A percentile compares a stretch with the other conserved stretches of the same genome.
Conservation (phyloP, 148 eudicot species). For the Pouteria glomerata region DNA sequence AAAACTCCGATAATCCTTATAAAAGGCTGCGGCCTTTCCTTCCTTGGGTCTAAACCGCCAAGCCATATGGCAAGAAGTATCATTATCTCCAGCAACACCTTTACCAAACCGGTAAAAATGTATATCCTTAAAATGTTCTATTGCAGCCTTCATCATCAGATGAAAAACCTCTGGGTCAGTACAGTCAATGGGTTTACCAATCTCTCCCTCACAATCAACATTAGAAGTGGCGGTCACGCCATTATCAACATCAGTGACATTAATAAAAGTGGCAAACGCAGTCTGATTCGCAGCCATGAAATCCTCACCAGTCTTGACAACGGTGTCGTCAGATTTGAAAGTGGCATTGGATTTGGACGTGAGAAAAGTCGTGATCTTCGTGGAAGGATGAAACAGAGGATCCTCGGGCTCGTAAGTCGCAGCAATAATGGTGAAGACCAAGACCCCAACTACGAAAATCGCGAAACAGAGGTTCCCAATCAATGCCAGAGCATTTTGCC, state of each 20-base stretch:
- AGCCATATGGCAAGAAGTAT: slow-evolving; percentile 85
- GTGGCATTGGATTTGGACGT: slow-evolving; percentile 69
- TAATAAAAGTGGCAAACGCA: slow-evolving; percentile 53
- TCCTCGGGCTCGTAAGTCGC: slow-evolving; percentile 84
- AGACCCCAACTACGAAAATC: slow-evolving; percentile 63
- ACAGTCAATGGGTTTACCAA: slow-evolving; percentile 75
- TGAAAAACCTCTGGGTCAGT: slow-evolving; percentile 78
- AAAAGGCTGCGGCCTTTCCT: slow-evolving; percentile 65
- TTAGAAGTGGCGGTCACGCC: slow-evolving; percentile 16
- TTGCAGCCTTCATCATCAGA: slow-evolving; percentile 84
- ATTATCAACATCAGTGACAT: slow-evolving; percentile 56
- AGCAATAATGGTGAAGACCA: slow-evolving; percentile 78
- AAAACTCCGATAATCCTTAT: slow-evolving; percentile 83
- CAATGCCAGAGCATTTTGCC: slow-evolving; percentile 69
- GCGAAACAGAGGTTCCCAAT: slow-evolving; percentile 76
- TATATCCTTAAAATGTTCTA: slow-evolving; percentile 76
- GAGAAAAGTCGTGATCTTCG: slow-evolving; percentile 70
- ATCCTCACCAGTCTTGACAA: slow-evolving; percentile 88
- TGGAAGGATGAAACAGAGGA: slow-evolving; percentile 73
- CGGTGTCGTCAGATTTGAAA: slow-evolving; percentile 55
- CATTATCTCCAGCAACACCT: slow-evolving; percentile 60
- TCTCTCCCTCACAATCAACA: slow-evolving; percentile 46
- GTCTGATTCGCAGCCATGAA: slow-evolving; percentile 70
- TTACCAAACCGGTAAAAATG: slow-evolving; percentile 90
- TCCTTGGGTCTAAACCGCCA: slow-evolving; percentile 94